phyloP scores from a whole-genome alignment of 2,329 filamentous ascomycete species.

The Talaromyces sp. region DNA sequence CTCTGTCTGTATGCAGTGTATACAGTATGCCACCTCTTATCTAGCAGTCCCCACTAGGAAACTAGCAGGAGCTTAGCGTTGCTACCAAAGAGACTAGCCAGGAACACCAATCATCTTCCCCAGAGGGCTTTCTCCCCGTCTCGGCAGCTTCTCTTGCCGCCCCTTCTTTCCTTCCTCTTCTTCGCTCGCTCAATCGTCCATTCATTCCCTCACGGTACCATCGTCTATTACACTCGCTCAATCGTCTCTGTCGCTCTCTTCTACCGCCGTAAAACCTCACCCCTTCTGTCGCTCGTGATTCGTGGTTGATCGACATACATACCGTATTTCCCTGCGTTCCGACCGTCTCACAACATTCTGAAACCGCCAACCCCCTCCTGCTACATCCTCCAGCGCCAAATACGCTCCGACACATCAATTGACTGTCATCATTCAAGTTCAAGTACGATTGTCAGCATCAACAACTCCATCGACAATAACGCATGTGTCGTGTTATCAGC shows the following conservation, averaged over 20 bases:
- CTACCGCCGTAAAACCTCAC: not conserved
- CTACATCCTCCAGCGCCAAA: not conserved
- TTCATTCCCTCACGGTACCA: not conserved
- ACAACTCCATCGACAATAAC: not conserved
- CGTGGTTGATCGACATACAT: not conserved
- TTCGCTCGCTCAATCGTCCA: not conserved
- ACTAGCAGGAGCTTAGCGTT: not conserved
- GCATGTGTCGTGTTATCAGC: not conserved
- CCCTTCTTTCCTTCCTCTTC: not conserved
- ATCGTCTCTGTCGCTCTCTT: constrained; percentile 3
- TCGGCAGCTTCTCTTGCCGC: constrained; percentile 3
- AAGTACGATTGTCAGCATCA: not conserved
- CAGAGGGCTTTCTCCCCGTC: not conserved
- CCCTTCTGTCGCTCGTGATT: constrained; percentile 1
- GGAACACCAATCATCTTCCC: not conserved
- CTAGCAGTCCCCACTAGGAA: not conserved
- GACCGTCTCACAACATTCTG: constrained; percentile 18
- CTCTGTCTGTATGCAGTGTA: not conserved
- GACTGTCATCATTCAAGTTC: not conserved
- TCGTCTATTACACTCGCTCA: not conserved
- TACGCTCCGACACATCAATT: not conserved
- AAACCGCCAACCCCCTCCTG: constrained; percentile 17
- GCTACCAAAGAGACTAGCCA: not conserved
- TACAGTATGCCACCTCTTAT: not conserved
- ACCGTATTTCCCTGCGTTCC: not conserved